A percentile compares a stretch with the other conserved stretches of the same genome.
Evolutionary conservation across 2,329 filamentous ascomycete genomes (phyloP).

Genomic region (Colletotrichum sp.): DNA sequence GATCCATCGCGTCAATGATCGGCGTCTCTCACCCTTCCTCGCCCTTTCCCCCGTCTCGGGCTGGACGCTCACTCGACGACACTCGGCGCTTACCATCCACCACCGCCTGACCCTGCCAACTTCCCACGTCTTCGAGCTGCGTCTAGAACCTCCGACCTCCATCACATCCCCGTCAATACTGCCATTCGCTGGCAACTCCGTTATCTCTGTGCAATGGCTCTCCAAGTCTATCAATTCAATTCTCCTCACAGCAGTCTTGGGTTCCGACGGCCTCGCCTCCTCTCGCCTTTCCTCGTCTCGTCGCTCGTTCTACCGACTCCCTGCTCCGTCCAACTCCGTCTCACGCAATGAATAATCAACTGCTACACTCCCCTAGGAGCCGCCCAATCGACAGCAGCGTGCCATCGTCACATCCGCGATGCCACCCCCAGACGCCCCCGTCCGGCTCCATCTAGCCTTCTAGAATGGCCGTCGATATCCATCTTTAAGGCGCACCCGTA

Average conservation of each 20-base stretch:
- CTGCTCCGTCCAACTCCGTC: constrained; percentile 3
- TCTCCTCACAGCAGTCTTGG: neutral
- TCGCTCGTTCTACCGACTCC: neutral
- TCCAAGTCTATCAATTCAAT: neutral
- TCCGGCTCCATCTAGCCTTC: neutral
- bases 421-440: neutral
- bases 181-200: constrained; percentile 1
- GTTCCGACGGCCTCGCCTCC: neutral
- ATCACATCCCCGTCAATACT: neutral
- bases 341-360: neutral
- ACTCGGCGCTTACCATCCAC: neutral
- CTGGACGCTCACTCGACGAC: neutral
- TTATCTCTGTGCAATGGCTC: neutral
- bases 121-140: constrained; percentile 2
- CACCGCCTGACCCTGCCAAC: neutral
- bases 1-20: constrained; percentile 3
- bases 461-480: neutral
- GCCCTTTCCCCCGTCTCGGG: neutral
- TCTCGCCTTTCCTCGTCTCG: neutral
- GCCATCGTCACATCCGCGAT: constrained; percentile 7
- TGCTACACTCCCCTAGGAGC: neutral
- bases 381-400: neutral
- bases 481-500: neutral
- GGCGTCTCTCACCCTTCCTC: neutral
- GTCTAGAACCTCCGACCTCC: constrained; percentile 2